Conservation (phyloP, 345 rosid species). For the Streptanthus diversifolius region DNA sequence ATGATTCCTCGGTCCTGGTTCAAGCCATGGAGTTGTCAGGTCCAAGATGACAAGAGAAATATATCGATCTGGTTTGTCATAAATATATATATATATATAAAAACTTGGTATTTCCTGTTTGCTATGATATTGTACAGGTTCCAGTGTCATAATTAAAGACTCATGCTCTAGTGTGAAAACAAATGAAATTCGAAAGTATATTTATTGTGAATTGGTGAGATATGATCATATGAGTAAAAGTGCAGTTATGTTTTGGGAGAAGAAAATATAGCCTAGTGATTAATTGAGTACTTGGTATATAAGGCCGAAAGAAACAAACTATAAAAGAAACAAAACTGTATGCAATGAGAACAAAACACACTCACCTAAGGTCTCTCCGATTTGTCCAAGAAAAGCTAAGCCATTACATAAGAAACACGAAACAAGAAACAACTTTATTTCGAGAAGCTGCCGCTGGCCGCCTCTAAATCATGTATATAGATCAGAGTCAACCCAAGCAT, state of each 20-base stretch:
- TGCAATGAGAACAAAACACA: conserved; percentile 14
- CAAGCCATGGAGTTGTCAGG: conserved; percentile 97
- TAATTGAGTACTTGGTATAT: too few relatives aligned
- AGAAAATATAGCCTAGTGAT: too few relatives aligned
- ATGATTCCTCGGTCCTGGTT: conserved; percentile 71
- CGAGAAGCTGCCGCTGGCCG: neutral
- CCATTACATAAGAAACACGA: neutral
- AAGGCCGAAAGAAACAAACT: neutral
- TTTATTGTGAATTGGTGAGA: neutral
- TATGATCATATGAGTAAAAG: too few relatives aligned
- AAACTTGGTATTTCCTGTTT: neutral
- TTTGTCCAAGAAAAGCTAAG: neutral
- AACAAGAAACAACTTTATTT: neutral
- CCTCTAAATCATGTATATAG: conserved; percentile 29
- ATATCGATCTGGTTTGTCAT: neutral
- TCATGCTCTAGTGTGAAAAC: neutral
- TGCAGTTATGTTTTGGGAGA: too few relatives aligned
- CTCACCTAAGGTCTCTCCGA: neutral
- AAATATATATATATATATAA: conserved; percentile 7
- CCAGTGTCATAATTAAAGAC: neutral
- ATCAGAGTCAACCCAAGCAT: conserved; percentile 30
- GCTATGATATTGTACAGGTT: conserved; percentile 4
- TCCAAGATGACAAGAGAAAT: conserved; percentile 59
- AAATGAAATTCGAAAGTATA: neutral
- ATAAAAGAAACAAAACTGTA: neutral